Evolutionary conservation across 495 filamentous ascomycete genomes (phyloP), one percentile per base, ranked within the genome.

Genomic region (Hypoxylon fuscum): DNA sequence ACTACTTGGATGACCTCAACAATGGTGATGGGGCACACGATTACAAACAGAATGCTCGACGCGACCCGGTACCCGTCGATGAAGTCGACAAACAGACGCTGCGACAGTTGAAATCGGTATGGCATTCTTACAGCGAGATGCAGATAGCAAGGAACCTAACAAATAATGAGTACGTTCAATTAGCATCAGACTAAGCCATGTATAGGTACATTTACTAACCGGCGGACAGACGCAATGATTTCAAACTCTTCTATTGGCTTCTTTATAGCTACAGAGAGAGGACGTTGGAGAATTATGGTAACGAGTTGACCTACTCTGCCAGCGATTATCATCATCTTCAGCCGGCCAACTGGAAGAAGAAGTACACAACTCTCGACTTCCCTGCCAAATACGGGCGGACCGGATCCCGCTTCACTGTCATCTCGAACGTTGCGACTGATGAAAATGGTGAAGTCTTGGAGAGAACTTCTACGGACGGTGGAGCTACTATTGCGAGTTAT

Each of bases 211-310:
- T 44, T 43, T 57, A 14, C 71, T 79, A 66, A 77, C 23, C 18
- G 56, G 18, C 42, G 8, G 10, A 22, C 53, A 96, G 91, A 60
- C 79, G 81, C 1, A 97, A 94, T 55, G 89, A 96, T 29, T 91
- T 97, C 68, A 93, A 96, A 62, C 79, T 93, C 68, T 96, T 98
- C 64, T 98, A 98, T 78, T 88, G 84, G 69, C 83, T 94, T 0
- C 84, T 98, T 18, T 75, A 88, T 56, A 88, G 85, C 63, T 93
- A 96, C 70, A 81, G 89, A 17, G 87, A 97, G 47, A 87, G 90
- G 31, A 86, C 92, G 50, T 68, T 96, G 10, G 92, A 97, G 68
- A 90, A 96, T 62, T 97, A 93, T 68, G 82, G 84, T 62, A 83
- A 86, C 49, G 82, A 88, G 2, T 77, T 96, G 14, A 83, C 83